Conservation (phyloP, 805 yeast genomes). For the Cyberlindnera meyerae region DNA sequence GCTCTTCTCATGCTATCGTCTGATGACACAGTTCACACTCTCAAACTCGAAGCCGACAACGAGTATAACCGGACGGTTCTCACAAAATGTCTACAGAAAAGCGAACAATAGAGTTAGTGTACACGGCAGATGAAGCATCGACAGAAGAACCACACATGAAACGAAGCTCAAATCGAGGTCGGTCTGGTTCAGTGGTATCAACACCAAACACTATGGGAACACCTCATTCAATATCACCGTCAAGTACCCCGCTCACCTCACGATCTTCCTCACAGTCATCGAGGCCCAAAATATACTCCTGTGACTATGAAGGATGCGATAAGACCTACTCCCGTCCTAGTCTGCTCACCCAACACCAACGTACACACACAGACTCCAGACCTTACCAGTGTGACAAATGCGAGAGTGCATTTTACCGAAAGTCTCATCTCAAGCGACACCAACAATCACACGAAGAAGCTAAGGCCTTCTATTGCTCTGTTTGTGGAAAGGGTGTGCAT, state of each 20-base stretch:
- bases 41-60: no score
- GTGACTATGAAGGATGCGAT: constrained; percentile 61
- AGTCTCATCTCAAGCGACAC: constrained; percentile 79
- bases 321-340: constrained; percentile 82
- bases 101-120: no score
- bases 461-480: constrained; percentile 67
- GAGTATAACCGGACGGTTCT: no score
- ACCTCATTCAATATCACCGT: no score
- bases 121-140: no score
- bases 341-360: constrained; percentile 71
- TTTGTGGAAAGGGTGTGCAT: constrained; percentile 79
- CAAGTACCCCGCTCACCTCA: constrained; percentile 13
- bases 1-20: no score
- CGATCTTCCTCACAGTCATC: constrained; percentile 32
- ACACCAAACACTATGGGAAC: neutral
- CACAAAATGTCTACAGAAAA: no score
- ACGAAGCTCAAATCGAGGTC: no score
- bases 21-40: no score
- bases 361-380: constrained; percentile 72
- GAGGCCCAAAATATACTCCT: constrained; percentile 57
- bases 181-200: no score
- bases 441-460: constrained; percentile 54
- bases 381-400: constrained; percentile 73
- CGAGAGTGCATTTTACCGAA: constrained; percentile 59
- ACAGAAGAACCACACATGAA: no score